Evolutionary conservation across 192 early-diverging fungal species (phyloP), one percentile per base, ranked within the genome.

Genomic region (Coemansia guatemalensis): DNA sequence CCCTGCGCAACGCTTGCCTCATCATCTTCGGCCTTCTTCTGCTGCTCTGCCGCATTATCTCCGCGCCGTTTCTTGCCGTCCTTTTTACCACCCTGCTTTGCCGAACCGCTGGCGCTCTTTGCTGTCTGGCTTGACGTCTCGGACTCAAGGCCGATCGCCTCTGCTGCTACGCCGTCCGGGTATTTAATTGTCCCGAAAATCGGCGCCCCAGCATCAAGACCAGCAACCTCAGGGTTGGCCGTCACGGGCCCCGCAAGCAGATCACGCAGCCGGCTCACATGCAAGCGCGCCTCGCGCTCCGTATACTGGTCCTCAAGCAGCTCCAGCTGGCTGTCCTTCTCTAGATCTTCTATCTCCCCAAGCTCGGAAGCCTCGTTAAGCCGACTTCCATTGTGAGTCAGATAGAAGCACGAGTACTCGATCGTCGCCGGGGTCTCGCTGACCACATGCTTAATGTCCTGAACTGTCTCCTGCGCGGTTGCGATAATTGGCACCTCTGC

Each of bases 331-430:
- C 82, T 78, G 33, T 90, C 88, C 51, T 89, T 85, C 7, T 83
- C 83, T 67, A 88, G 85, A 21, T 88, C 83, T 56, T 61, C 75
- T 56, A 81, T 69, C 44, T 93, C 89, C 29, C 88, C 87, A 8
- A 90, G 74, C 74, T 89, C 89, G 33, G 79, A 71, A 71, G 83
- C 88, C 56, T 98, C 94, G 65, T 85, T 88, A 54, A 97, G 69
- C 22, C 87, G 84, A 60, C 74, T 64, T 27, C 89, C 92, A 23
- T 93, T 82, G 61, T 85, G 89, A 6, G 85, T 62, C 18, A 99
- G 78, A 62, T 89, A 92, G 70, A 97, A 97, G 81, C 95, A 96
- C 30, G 96, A 95, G 78, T 93, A 88, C 49, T 90, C 88, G 54
- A 92, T 87, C 1, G 90, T 88, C 54, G 92, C 89, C 17, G 92